These are phyloP conservation scores for Botrytis sinoallii DNA, from an alignment of 2,329 filamentous ascomycete species.

Conservation along the genomic window DNA sequence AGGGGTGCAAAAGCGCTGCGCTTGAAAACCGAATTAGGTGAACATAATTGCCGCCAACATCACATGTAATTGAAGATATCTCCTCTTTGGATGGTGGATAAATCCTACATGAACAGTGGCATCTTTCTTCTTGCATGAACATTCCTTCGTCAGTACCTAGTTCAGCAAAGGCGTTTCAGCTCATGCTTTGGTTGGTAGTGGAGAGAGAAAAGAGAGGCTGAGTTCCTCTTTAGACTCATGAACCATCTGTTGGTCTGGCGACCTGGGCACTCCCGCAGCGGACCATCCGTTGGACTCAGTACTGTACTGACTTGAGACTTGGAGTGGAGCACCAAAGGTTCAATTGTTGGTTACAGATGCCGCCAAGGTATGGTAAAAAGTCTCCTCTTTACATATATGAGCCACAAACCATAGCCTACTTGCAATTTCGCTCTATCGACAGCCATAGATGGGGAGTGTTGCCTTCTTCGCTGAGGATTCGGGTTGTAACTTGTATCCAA, in stretches of 20 bases:
- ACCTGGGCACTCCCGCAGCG: slow-evolving; percentile 14
- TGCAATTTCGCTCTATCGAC: background rate
- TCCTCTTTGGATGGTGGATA: background rate
- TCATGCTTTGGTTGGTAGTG: background rate
- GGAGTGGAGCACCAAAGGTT: background rate
- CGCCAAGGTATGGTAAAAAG: background rate
- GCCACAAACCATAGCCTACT: slow-evolving; percentile 10
- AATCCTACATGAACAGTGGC: slow-evolving; percentile 8
- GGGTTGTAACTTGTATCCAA: background rate
- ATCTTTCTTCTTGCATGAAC: slow-evolving; percentile 8
- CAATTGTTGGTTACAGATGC: background rate
- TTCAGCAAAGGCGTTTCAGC: background rate
- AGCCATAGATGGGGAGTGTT: background rate
- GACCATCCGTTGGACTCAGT: background rate
- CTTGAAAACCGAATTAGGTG: slow-evolving; percentile 6
- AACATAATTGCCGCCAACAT: slow-evolving; percentile 13
- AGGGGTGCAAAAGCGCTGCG: slow-evolving; percentile 7
- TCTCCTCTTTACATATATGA: background rate
- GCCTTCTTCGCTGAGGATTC: background rate
- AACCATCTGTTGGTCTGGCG: slow-evolving; percentile 5
- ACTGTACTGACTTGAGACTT: background rate
- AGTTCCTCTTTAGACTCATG: background rate
- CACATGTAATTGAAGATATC: slow-evolving; percentile 3
- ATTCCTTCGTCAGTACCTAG: background rate
- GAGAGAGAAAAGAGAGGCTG: slow-evolving; percentile 10